A percentile compares a stretch with the other conserved stretches of the same genome.
Conservation (phyloP, 768 basidiomycete species). For the Krasilnikovozyma curviuscula region DNA sequence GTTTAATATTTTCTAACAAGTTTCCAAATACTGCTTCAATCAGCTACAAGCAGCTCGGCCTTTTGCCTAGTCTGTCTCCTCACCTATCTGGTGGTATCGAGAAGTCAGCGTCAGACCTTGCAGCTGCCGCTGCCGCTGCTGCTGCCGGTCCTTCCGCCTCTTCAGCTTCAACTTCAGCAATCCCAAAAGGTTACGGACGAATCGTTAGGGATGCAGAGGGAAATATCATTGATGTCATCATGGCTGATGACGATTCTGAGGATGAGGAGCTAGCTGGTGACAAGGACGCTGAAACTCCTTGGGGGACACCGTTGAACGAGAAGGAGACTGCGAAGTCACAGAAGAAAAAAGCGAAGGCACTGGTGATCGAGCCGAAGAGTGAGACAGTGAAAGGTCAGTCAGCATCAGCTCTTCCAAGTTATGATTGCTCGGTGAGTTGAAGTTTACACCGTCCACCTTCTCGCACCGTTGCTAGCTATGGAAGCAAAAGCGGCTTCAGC, state of each 20-base stretch:
- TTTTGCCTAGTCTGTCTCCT: constrained; percentile 48
- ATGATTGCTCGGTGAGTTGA: background rate
- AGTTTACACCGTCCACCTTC: constrained; percentile 20
- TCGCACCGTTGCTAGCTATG: constrained; percentile 31
- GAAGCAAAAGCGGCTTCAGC: constrained; percentile 39
- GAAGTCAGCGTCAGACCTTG: background rate
- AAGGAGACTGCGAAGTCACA: constrained; percentile 9
- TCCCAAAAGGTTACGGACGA: constrained; percentile 52
- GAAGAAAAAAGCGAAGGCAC: constrained; percentile 13
- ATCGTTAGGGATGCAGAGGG: constrained; percentile 66
- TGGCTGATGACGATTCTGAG: constrained; percentile 39
- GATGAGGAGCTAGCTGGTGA: constrained; percentile 13
- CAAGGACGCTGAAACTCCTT: constrained; percentile 11
- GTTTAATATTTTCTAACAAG: background rate
- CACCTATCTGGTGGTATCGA: constrained; percentile 51
- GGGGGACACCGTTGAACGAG: constrained; percentile 11
- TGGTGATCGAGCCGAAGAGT: background rate
- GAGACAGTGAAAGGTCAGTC: constrained; percentile 6
- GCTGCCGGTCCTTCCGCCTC: background rate
- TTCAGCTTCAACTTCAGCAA: constrained; percentile 6
- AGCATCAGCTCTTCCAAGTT: no score
- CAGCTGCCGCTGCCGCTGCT: background rate
- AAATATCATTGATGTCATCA: constrained; percentile 48
- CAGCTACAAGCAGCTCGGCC: constrained; percentile 63
- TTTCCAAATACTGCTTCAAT: background rate